Evolutionary conservation across 2,329 filamentous ascomycete species (phyloP).

Genomic region (Aspergillus pseudonomiae): DNA sequence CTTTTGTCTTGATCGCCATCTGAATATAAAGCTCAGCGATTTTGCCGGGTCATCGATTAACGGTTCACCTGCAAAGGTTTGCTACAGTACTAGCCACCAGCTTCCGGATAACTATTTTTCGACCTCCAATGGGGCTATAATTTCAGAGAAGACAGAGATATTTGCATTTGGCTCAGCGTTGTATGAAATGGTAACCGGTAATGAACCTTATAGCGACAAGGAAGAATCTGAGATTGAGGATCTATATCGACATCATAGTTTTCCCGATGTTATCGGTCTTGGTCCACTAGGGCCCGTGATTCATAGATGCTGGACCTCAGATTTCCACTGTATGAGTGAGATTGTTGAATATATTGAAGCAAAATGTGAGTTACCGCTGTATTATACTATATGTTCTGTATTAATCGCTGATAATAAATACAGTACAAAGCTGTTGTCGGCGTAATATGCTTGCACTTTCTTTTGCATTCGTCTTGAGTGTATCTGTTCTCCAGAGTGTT

Average conservation of each 20-base stretch:
- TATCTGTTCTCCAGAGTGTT: background rate
- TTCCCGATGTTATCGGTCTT: background rate
- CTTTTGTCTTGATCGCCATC: background rate
- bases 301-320: background rate
- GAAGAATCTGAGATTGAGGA: background rate
- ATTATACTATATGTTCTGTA: background rate
- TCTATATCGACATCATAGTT: background rate
- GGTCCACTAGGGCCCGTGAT: background rate
- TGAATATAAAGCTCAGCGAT: background rate
- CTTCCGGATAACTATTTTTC: background rate
- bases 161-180: background rate
- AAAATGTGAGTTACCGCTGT: background rate
- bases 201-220: background rate
- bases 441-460: background rate
- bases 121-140: background rate
- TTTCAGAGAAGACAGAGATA: background rate
- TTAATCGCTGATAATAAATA: background rate
- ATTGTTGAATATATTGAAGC: background rate
- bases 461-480: background rate
- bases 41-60: background rate
- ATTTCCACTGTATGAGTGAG: background rate
- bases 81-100: background rate
- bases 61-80: background rate
- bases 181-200: background rate
- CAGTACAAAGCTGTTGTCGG: background rate